Percentiles rank a stretch among this genome's conserved stretches.
phyloP scores from a whole-genome alignment of 2,329 filamentous ascomycete species.

The Arachnopeziza araneosa region DNA sequence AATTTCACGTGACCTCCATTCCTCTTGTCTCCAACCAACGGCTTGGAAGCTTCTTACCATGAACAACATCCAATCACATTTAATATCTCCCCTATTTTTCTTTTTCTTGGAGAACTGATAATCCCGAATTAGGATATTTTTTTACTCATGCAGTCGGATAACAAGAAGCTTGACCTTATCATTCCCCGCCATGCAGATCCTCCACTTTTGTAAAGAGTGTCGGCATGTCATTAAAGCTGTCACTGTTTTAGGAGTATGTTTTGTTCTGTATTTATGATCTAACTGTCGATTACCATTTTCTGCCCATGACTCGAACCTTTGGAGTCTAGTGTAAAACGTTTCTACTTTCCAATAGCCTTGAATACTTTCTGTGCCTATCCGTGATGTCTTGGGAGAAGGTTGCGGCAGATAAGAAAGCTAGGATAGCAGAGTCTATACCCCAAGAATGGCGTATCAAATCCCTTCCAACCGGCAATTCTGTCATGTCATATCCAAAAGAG shows the following conservation, averaged over 20 bases:
- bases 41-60: not conserved
- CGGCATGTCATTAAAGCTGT: no score
- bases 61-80: not conserved
- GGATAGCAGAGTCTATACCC: slow-evolving; percentile 19
- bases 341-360: not conserved
- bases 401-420: slow-evolving; percentile 18
- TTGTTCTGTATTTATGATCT: no score
- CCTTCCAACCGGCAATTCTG: slow-evolving; percentile 12
- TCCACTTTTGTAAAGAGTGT: not conserved
- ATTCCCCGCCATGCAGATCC: not conserved
- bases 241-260: no score
- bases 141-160: not conserved
- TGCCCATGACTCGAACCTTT: no score
- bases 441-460: slow-evolving; percentile 22
- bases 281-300: no score
- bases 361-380: not conserved
- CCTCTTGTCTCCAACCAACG: not conserved
- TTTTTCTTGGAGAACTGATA: not conserved
- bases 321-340: not conserved
- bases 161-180: not conserved
- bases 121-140: not conserved
- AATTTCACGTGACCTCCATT: not conserved
- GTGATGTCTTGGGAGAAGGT: slow-evolving; percentile 20
- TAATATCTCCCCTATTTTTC: not conserved
- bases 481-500: slow-evolving; percentile 20